Base-by-base conservation (phyloP, 352 stramenopile genomes). In the Globisporangium spiculum region DNA sequence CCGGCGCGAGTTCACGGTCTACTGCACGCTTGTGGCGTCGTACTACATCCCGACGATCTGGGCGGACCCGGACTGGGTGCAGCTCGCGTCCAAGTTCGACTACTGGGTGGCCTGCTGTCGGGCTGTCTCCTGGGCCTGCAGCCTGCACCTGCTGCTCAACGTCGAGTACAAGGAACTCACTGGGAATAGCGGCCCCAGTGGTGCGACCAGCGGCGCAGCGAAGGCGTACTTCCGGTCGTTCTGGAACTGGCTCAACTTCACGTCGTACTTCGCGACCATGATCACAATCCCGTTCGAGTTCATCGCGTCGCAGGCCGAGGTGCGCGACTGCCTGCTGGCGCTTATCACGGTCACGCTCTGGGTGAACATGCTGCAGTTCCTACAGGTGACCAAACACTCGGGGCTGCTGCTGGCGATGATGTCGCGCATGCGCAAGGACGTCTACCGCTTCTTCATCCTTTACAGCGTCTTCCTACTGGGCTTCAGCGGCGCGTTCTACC, bases 351-450 rank as follows among this genome's bases (percentile, higher is more conserved):
- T 89, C n/a, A 82, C 80, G 48, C 72, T 93, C 20, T 91, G 83
- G 81, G 62, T 93, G 18, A 87, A 90, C 38, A 53, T 89, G 59
- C 74, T 91, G 30, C 83, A 91, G 72, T 91, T 91, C 61, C 72
- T 91, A 7, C 81, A 91, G 66, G 76, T 90, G 55, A 84, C 79
- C 16, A 83, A 74, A 1, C 73, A 78, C 10, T 89, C 74, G 14
- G 85, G 85, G 0, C 65, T 91, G 30, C 76, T 93, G 9, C 87
- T 91, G 60, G 81, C 85, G 3, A 93, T 93, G 85, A 91, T 93
- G 85, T 78, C 75, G 12, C 79, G 88, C 71, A 87, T 93, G 78
- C 71, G 86, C 24, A 87, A 78, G 34, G 85, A 93, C 55, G 79
- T 90, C 52, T 80, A 83, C 58, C 81, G 81, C 4, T 93, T 93